Evolutionary conservation across 805 yeast species (phyloP), one percentile per base, ranked within the genome.

Genomic region (Sugiyamaella marilandica): DNA sequence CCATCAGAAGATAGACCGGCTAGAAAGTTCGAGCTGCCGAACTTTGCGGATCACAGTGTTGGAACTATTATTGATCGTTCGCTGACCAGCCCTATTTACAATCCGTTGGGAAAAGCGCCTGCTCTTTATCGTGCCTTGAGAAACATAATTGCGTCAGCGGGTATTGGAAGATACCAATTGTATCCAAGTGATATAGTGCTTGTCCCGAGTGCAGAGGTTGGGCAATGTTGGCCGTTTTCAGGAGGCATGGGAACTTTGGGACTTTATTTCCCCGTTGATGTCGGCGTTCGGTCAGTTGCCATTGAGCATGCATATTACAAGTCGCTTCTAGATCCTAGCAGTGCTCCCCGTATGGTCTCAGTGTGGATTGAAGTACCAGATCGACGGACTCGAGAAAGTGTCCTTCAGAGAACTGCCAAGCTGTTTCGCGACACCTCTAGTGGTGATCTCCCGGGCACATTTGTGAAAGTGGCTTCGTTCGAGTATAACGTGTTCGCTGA

Each of bases 151-250:
- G 49, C 56, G 2, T 13, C 51, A 2, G 49, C 53, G 21, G 63
- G 60, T n/a, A 26, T 59, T 9, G 62, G 59, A 2, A 45, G 53
- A 31, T 41, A 52, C 11, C 43, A 41, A 8, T 43, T 57, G 1
- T 41, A 56, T 43, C 24, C 49, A 4, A 58, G 61, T 3, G 59
- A 47, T 29, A 55, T 52, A 16, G 64, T 63, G 10, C 56, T 65
- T 10, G 35, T 44, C 10, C 44, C 56, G 1, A 61, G 59, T 9
- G 41, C 54, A 8, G 51, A 58, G n/a, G 50, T 55, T 5, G 70
- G 68, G 1, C 53, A 52, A 26, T 68, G 71, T 57, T 68, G 71
- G 71, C 65, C 70, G 18, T 64, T 68, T 47, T 50, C 56, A 7
- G 71, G 71, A 1, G 41, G 51, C 9, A 24, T 47, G 9, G 71